These are phyloP conservation scores for Circinella minor DNA, from an alignment of 371 early-diverging fungal species.

Conservation along the genomic window DNA sequence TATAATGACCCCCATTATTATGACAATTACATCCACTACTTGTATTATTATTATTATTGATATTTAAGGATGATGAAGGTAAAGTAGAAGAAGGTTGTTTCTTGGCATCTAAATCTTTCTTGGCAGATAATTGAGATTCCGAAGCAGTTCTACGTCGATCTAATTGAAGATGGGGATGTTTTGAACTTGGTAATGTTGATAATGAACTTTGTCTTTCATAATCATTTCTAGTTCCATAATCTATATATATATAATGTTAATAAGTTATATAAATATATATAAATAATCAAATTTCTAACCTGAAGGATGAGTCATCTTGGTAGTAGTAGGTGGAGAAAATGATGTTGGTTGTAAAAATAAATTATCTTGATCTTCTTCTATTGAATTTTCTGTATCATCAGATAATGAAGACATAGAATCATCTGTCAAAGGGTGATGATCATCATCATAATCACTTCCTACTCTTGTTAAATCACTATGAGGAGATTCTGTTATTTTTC, in stretches of 20 bases:
- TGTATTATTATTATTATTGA: neutral
- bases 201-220: constrained; percentile 14
- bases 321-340: neutral
- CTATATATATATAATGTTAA: neutral
- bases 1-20: constrained; percentile 52
- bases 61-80: neutral
- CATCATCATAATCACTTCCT: constrained; percentile 13
- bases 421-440: constrained; percentile 6
- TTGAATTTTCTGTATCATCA: neutral
- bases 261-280: no score
- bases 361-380: constrained; percentile 6
- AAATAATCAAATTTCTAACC: no score
- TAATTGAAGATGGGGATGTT: constrained; percentile 1
- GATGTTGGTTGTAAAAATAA: constrained; percentile 5
- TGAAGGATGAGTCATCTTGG: neutral
- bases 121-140: constrained; percentile 11
- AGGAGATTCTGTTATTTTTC: constrained; percentile 8
- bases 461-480: constrained; percentile 8
- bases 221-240: neutral
- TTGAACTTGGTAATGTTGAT: neutral
- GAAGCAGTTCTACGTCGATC: constrained; percentile 13
- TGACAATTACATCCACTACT: constrained; percentile 43
- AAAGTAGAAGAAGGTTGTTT: neutral
- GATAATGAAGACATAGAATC: constrained; percentile 13
- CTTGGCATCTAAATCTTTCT: constrained; percentile 1